phyloP scores from a whole-genome alignment of 2,329 filamentous ascomycete genomes.

The Sclerotinia trifoliorum region DNA sequence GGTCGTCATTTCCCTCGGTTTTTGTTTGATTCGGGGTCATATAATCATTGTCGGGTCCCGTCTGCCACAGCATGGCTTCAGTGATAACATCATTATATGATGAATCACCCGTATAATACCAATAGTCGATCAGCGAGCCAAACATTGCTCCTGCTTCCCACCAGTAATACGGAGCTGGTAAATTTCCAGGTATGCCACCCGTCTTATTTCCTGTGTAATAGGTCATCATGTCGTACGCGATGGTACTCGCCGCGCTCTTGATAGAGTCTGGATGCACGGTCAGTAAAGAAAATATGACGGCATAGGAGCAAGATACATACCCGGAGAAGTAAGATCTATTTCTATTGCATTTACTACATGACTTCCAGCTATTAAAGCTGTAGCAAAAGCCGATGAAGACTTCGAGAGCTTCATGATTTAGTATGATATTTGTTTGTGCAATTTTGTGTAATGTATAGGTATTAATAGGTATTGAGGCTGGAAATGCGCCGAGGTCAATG shows the following conservation, averaged over 20 bases:
- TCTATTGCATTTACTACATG: conserved; percentile 29
- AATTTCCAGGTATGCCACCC: conserved; percentile 50
- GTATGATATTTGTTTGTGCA: background rate
- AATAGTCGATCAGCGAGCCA: conserved; percentile 74
- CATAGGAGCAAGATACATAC: conserved; percentile 24
- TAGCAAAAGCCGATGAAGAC: background rate
- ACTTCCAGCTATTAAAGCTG: conserved; percentile 23
- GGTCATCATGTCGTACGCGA: conserved; percentile 50
- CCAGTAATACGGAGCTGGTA: conserved; percentile 56
- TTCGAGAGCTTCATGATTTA: conserved; percentile 12
- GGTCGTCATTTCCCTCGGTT: conserved; percentile 71
- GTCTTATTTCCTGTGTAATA: conserved; percentile 54
- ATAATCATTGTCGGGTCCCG: conserved; percentile 69
- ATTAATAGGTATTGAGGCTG: background rate
- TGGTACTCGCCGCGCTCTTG: conserved; percentile 36
- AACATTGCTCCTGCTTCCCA: conserved; percentile 70
- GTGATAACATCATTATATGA: conserved; percentile 67
- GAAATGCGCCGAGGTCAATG: background rate
- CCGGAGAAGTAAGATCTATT: conserved; percentile 34
- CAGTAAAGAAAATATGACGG: background rate
- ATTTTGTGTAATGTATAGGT: background rate
- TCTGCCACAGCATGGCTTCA: conserved; percentile 71
- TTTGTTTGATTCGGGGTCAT: conserved; percentile 73
- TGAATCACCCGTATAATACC: conserved; percentile 75
- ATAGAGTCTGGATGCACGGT: conserved; percentile 35